Conservation (phyloP, 2,329 filamentous ascomycete genomes). For the Hypoxylon sp. region DNA sequence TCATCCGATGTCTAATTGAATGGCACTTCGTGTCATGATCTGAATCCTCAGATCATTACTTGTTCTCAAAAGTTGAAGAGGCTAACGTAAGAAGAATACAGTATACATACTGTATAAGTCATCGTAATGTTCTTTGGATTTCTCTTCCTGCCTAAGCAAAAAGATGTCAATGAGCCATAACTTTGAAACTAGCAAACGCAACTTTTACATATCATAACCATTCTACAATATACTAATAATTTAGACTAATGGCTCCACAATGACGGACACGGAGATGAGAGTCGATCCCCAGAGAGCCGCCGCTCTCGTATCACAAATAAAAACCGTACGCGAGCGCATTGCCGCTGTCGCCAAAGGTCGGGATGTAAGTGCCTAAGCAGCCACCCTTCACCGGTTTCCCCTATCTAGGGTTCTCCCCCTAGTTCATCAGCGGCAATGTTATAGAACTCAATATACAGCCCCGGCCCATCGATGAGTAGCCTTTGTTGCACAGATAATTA, state of each 20-base stretch:
- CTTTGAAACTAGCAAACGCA: conserved; percentile 3
- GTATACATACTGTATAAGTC: conserved; percentile 30
- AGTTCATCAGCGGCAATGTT: not conserved
- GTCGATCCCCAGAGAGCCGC: conserved; percentile 73
- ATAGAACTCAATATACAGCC: not conserved
- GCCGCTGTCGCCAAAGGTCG: conserved; percentile 66
- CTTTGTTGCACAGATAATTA: conserved; percentile 8
- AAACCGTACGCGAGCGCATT: conserved; percentile 71
- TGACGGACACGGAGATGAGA: conserved; percentile 70
- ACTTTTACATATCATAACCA: not conserved
- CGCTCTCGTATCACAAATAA: conserved; percentile 73
- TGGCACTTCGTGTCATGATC: not conserved
- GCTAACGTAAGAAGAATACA: conserved; percentile 10
- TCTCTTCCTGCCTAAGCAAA: conserved; percentile 10
- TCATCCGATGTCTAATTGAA: not conserved
- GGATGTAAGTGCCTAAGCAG: conserved; percentile 61
- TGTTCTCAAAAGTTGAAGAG: not conserved
- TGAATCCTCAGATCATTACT: not conserved
- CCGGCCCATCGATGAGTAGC: not conserved
- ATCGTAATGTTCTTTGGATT: not conserved
- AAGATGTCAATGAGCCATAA: conserved; percentile 15
- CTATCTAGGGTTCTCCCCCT: not conserved
- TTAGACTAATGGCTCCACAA: conserved; percentile 50
- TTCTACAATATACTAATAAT: conserved; percentile 1
- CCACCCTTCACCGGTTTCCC: not conserved